These are phyloP conservation scores for Dipodascus albidus DNA, from an alignment of 805 yeast genomes.

Conservation along the genomic window DNA sequence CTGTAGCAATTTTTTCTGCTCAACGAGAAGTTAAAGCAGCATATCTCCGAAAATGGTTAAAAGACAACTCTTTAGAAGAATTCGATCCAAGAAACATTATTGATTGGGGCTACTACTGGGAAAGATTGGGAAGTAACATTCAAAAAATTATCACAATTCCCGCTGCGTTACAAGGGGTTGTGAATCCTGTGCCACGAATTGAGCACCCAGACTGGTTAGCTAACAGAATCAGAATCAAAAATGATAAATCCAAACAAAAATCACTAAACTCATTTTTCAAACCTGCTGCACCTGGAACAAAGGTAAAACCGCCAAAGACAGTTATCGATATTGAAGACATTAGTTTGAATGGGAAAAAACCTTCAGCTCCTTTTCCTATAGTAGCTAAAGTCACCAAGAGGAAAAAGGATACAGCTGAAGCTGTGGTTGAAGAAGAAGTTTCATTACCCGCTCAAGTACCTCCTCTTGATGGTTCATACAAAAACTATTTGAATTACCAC, in stretches of 20 bases:
- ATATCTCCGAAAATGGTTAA: conserved; percentile 77
- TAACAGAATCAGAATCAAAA: conserved; percentile 44
- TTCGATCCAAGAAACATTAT: conserved; percentile 83
- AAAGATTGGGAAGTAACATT: conserved; percentile 82
- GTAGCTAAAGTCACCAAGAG: conserved; percentile 7
- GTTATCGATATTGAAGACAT: conserved; percentile 20
- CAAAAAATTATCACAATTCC: conserved; percentile 95
- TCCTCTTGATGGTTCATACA: conserved; percentile 27
- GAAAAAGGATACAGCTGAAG: conserved; percentile 17
- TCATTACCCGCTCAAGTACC: conserved; percentile 24
- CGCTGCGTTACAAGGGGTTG: conserved; percentile 82
- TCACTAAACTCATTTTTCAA: conserved; percentile 30
- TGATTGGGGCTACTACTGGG: conserved; percentile 90
- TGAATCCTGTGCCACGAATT: conserved; percentile 91
- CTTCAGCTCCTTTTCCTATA: conserved; percentile 8
- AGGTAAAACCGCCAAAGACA: conserved; percentile 33
- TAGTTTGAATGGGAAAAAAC: conserved; percentile 10
- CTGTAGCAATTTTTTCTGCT: conserved; percentile 90
- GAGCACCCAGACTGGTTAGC: conserved; percentile 90
- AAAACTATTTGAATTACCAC: conserved; percentile 50
- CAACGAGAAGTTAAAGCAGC: conserved; percentile 54
- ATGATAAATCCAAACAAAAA: conserved; percentile 64
- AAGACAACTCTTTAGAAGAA: conserved; percentile 60
- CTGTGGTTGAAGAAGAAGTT: conserved; percentile 22
- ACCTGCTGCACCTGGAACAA: conserved; percentile 19